Percentiles rank a stretch among this genome's conserved stretches.
Conservation (phyloP, 2,329 filamentous ascomycete species). For the Venturia effusa region DNA sequence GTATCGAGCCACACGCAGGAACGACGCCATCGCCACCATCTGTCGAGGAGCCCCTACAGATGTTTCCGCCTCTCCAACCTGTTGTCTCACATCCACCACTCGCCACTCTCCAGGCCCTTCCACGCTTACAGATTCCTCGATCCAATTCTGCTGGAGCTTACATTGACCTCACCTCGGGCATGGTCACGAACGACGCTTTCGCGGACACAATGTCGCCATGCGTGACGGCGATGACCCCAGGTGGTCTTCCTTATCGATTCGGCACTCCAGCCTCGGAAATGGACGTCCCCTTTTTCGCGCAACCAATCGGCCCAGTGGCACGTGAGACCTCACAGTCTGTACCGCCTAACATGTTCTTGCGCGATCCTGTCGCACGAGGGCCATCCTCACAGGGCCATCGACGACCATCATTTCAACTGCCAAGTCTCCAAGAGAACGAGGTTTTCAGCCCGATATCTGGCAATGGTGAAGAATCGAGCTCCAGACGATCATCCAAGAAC, state of each 20-base stretch:
- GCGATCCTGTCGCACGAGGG: constrained; percentile 35
- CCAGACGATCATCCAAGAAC: constrained; percentile 10
- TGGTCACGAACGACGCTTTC: constrained; percentile 22
- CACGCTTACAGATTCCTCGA: constrained; percentile 45
- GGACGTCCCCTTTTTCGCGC: constrained; percentile 71
- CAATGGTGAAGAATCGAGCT: constrained; percentile 2
- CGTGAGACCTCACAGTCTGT: constrained; percentile 82
- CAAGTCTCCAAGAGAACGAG: constrained; percentile 56
- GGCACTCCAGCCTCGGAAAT: constrained; percentile 85
- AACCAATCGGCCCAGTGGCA: constrained; percentile 59
- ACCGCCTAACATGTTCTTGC: constrained; percentile 83
- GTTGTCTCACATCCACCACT: constrained; percentile 32
- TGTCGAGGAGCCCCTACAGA: constrained; percentile 32
- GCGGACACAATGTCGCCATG: constrained; percentile 33
- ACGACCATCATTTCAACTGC: constrained; percentile 60
- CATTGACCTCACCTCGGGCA: constrained; percentile 28
- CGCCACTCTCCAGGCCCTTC: constrained; percentile 43
- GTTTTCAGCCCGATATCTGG: constrained; percentile 4
- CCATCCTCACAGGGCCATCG: constrained; percentile 33
- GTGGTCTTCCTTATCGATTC: constrained; percentile 53
- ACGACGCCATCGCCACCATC: constrained; percentile 27
- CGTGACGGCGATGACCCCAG: constrained; percentile 7
- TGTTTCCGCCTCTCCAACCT: constrained; percentile 36
- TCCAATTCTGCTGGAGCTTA: constrained; percentile 20
- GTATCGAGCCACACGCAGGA: constrained; percentile 49